A percentile compares a stretch with the other conserved stretches of the same genome.
These are phyloP conservation scores for Bipolaris victoriae DNA, from an alignment of 2,329 filamentous ascomycete genomes.

Conservation along the genomic window DNA sequence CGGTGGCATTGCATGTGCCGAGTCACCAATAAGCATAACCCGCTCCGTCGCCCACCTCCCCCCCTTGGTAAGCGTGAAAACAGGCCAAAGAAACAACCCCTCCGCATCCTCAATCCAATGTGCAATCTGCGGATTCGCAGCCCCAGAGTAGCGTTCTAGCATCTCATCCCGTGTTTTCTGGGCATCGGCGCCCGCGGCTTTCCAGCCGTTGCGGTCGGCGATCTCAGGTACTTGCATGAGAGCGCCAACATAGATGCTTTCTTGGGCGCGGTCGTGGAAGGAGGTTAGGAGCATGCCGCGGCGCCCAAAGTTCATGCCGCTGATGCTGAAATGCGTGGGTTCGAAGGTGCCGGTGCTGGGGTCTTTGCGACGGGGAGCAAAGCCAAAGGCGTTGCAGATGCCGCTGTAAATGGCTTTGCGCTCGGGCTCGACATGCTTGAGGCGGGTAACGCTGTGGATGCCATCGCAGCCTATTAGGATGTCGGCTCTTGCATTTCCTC, in stretches of 20 bases:
- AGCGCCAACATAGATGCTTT: constrained; percentile 53
- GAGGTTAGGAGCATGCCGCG: constrained; percentile 54
- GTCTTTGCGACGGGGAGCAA: constrained; percentile 45
- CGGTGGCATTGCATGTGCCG: constrained; percentile 59
- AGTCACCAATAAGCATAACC: constrained; percentile 55
- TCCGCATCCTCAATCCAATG: constrained; percentile 52
- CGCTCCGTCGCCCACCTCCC: constrained; percentile 55
- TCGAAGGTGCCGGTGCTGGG: constrained; percentile 28
- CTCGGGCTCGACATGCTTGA: constrained; percentile 54
- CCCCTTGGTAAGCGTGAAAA: constrained; percentile 53
- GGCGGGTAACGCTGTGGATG: constrained; percentile 54
- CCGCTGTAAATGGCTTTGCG: constrained; percentile 53
- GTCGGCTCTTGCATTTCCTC: constrained; percentile 53
- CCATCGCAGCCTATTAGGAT: constrained; percentile 63
- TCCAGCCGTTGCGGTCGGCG: constrained; percentile 54
- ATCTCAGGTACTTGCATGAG: constrained; percentile 54
- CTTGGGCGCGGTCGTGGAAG: constrained; percentile 46
- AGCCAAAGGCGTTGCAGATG: constrained; percentile 56
- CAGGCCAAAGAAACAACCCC: constrained; percentile 55
- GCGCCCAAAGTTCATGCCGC: constrained; percentile 55
- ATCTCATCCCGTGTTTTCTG: constrained; percentile 52
- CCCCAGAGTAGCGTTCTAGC: constrained; percentile 49
- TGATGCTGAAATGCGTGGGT: constrained; percentile 47
- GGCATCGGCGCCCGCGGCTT: constrained; percentile 52
- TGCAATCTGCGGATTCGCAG: constrained; percentile 44